Percentiles rank a stretch among this genome's conserved stretches.
These are phyloP conservation scores for Vararia minispora DNA, from an alignment of 768 basidiomycete species.

Conservation along the genomic window DNA sequence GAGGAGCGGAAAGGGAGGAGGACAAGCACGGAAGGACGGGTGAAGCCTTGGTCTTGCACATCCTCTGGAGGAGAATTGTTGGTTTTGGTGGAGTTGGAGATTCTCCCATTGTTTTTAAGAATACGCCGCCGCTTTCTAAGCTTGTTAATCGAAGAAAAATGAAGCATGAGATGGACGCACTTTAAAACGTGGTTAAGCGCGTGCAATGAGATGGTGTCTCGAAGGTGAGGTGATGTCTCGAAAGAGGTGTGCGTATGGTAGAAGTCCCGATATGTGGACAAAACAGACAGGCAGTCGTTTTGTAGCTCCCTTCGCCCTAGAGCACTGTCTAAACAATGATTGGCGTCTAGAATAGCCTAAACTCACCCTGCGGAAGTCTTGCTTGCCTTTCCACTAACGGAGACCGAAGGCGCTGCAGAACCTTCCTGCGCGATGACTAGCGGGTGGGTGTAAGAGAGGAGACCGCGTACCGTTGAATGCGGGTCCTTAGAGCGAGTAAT, in stretches of 20 bases:
- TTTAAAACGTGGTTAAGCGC: constrained; percentile 83
- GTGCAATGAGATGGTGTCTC: constrained; percentile 70
- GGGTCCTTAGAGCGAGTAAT: too few species aligned
- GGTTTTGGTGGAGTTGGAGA: constrained; percentile 59
- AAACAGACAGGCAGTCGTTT: constrained; percentile 52
- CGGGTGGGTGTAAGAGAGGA: constrained; percentile 14
- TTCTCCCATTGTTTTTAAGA: constrained; percentile 88
- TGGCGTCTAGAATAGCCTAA: constrained; percentile 5
- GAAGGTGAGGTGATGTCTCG: constrained; percentile 47
- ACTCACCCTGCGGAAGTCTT: constrained; percentile 43
- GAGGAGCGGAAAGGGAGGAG: constrained; percentile 90
- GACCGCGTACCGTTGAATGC: constrained; percentile 19
- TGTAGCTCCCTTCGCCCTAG: constrained; percentile 46
- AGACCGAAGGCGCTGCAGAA: constrained; percentile 42
- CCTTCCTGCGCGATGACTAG: constrained; percentile 25
- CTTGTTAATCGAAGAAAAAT: neutral
- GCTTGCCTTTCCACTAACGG: constrained; percentile 45
- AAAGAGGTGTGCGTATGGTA: constrained; percentile 59
- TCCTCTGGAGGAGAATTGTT: constrained; percentile 52
- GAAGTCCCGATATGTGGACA: constrained; percentile 66
- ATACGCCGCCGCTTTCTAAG: constrained; percentile 83
- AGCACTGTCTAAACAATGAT: constrained; percentile 1
- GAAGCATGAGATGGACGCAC: constrained; percentile 27
- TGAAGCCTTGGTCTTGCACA: constrained; percentile 95
- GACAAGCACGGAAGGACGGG: constrained; percentile 86